A percentile compares a stretch with the other conserved stretches of the same genome.
These are phyloP conservation scores for Gleditsia sinensis DNA, from an alignment of 306 rosid species.

Conservation along the genomic window DNA sequence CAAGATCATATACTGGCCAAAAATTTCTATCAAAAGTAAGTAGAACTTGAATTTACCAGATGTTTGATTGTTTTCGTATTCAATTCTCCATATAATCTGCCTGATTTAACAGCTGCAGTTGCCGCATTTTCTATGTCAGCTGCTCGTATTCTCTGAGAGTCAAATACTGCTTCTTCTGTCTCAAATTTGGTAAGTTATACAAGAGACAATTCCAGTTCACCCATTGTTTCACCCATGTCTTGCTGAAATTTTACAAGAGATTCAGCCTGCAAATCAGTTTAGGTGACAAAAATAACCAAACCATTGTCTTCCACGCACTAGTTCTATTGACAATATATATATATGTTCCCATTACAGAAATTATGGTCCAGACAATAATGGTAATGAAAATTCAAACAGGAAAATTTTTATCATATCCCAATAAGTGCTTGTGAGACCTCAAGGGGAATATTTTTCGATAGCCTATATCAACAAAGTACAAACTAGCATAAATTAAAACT, in stretches of 20 bases:
- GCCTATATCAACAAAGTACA: neutral
- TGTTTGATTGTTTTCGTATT: slow-evolving; percentile 89
- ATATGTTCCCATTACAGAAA: neutral
- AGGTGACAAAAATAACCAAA: neutral
- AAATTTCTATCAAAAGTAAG: neutral
- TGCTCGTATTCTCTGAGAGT: slow-evolving; percentile 69
- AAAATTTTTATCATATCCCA: slow-evolving; percentile 8
- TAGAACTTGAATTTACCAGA: slow-evolving; percentile 52
- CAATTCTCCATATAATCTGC: slow-evolving; percentile 84
- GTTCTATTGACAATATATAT: neutral
- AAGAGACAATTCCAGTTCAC: slow-evolving; percentile 80
- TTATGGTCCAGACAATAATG: slow-evolving; percentile 3
- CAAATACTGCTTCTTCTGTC: slow-evolving; percentile 70
- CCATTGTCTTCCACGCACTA: slow-evolving; percentile 13
- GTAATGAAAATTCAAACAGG: slow-evolving; percentile 22
- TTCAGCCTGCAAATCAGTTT: slow-evolving; percentile 67
- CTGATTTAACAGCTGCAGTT: slow-evolving; percentile 85
- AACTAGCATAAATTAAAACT: neutral
- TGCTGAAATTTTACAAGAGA: slow-evolving; percentile 87
- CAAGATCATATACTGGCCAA: neutral
- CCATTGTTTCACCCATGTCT: slow-evolving; percentile 89
- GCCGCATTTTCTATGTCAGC: slow-evolving; percentile 76
- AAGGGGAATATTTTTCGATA: slow-evolving; percentile 8
- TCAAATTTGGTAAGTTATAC: slow-evolving; percentile 80
- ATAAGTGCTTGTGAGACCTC: neutral